Base-by-base conservation (phyloP, 495 filamentous ascomycete species). In the Pyrenula aspistea region DNA sequence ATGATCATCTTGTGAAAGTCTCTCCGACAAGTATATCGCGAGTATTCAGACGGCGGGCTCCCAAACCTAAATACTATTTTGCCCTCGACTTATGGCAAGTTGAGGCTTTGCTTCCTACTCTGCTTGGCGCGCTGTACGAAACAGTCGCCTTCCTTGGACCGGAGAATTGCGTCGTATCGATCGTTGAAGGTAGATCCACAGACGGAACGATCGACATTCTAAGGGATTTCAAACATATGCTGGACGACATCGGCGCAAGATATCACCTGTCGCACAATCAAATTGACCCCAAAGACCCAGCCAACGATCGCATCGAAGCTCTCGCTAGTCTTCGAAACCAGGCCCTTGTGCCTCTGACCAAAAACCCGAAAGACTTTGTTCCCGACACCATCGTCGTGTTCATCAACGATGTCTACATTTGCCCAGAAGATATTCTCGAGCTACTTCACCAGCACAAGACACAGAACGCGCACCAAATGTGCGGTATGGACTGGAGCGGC, bases 391-490 rank as follows among this genome's bases (percentile, higher is more conserved):
- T 72, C 0, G 61, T 80, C 12, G 60, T 79, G 36, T 80, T 79
- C 64, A 22, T 77, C 52, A 76, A 79, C 57, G 76, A 78, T 56
- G 69, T 81, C 15, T 68, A 68, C 36, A 53, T 70, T 20, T 81
- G 77, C 60, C 55, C 65, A n/a, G 73, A 80, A 47, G 77, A 81
- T 63, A 72, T 80, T 22, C 70, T 80, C 20, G 78, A 82, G 60
- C 57, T 82, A 0, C 56, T 75, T 1, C 73, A 76, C 56, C 75
- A 79, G 56, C 69, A 68, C 21, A 48, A 24, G 3, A 55, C 52
- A 12, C 77, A 75, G 20, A 57, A 62, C 10, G 78, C 78, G 12
- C 68, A 78, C 62, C 77, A 80, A 74, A 70, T 68, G 2, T 82
- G 78, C 61, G 74, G 67, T 10, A 76, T 82, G 69, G 78, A 80